Evolutionary conservation across 495 filamentous ascomycete genomes (phyloP), one percentile per base, ranked within the genome.

Genomic region (Pyrenula massariospora): DNA sequence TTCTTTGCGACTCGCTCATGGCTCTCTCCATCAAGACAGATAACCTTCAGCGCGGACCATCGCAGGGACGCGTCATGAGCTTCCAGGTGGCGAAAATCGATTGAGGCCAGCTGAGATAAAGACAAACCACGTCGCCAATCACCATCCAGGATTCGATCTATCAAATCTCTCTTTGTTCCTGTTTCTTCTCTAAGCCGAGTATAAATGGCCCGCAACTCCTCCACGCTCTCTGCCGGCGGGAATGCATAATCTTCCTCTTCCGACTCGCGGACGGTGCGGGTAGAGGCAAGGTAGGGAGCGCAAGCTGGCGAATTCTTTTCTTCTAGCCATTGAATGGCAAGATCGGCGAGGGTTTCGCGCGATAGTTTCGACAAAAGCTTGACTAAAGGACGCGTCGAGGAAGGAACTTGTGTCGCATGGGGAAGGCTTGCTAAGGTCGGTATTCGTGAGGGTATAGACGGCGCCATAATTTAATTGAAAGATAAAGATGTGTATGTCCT

Each of bases 41-140:
- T 68, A 2, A 84, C 71, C 50, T 77, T 76, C 42, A 91, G 79
- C 1, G 88, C 87, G 20, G 82, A 82, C 89, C 89, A 94, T 69
- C 84, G 84, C 57, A 85, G 77, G 1, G 78, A 77, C 1, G 78
- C 73, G 0, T 86, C 85, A 60, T 89, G 85, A 62, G 90, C 85
- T 60, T 90, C 80, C n/a, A 92, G 73, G 63, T 88, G 74, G 58
- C 86, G 85, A 12, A 89, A 69, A 61, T 94, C 89, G 15, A 84
- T 83, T 77, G 89, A 91, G 52, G 87, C 88, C 2, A 92, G 73
- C 63, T 91, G 87, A 59, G 86, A 87, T 15, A 95, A 69, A 1
- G 79, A 84, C 21, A 94, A 71, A 0, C 89, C 89, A 53, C 83
- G 77, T 21, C 87, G 76, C 88, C 89, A 95, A 65, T 95, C 89